Evolutionary conservation across 2,329 filamentous ascomycete genomes (phyloP).

Genomic region (Tricladium varicosporioides): DNA sequence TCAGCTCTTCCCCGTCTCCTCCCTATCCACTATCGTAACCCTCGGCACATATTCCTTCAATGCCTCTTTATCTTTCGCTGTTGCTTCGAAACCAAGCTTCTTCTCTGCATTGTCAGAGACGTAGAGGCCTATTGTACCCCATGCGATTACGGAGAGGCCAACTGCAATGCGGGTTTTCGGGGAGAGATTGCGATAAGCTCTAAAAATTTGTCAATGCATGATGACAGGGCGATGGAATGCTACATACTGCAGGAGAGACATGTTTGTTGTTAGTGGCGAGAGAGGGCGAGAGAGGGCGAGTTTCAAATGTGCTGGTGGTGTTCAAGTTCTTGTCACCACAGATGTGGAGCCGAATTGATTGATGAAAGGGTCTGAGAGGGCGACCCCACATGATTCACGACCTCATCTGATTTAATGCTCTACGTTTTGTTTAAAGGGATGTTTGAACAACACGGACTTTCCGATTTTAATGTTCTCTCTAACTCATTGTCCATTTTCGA

Average conservation of each 20-base stretch:
- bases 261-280: too few relatives aligned
- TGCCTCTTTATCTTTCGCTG: constrained; percentile 68
- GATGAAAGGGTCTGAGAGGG: too few relatives aligned
- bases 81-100: constrained; percentile 68
- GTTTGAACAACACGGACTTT: too few relatives aligned
- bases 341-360: too few relatives aligned
- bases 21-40: constrained; percentile 58
- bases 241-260: constrained; percentile 3
- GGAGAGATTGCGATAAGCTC: constrained; percentile 64
- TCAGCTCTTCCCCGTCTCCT: constrained; percentile 12
- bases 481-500: too few relatives aligned
- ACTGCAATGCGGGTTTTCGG: constrained; percentile 69
- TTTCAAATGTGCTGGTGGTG: too few relatives aligned
- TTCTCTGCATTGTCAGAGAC: constrained; percentile 71
- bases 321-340: too few relatives aligned
- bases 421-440: too few relatives aligned
- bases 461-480: too few relatives aligned
- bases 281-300: too few relatives aligned
- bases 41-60: constrained; percentile 61
- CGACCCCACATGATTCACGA: too few relatives aligned
- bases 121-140: constrained; percentile 72
- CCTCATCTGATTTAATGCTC: too few relatives aligned
- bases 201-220: constrained; percentile 9
- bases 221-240: not conserved
- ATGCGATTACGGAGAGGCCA: constrained; percentile 72